phyloP scores from a whole-genome alignment of 345 rosid species.

The Psidium guajava region DNA sequence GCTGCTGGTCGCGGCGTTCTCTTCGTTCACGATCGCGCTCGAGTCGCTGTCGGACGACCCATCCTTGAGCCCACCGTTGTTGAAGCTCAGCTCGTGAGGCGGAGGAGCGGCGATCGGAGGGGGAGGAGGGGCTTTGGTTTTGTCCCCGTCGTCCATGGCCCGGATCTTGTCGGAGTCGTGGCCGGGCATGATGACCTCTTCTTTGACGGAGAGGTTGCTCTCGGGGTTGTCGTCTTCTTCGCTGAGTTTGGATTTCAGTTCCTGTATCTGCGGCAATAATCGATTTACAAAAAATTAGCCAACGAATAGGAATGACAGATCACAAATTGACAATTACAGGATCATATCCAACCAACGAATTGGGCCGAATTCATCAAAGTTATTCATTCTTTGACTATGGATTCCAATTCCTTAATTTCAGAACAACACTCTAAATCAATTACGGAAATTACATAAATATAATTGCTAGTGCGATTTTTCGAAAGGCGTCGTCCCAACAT shows the following conservation, averaged over 20 bases:
- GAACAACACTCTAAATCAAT: background rate
- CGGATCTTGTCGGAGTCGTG: constrained; percentile 12
- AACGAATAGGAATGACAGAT: background rate
- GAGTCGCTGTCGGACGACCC: constrained; percentile 92
- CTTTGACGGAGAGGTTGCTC: constrained; percentile 55
- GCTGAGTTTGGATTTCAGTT: constrained; percentile 58
- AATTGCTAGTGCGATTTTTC: background rate
- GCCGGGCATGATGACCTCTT: constrained; percentile 38
- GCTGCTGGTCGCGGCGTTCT: constrained; percentile 29
- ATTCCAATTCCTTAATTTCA: background rate
- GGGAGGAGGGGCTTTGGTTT: constrained; percentile 6
- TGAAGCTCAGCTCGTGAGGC: background rate
- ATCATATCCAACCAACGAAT: background rate
- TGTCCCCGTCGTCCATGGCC: background rate
- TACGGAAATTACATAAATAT: background rate
- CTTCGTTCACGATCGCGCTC: constrained; percentile 73
- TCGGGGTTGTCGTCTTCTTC: constrained; percentile 43
- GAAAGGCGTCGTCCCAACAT: background rate
- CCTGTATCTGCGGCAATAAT: constrained; percentile 41
- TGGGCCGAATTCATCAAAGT: no score
- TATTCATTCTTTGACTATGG: no score
- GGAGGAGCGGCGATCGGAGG: background rate
- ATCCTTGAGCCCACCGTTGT: constrained; percentile 24
- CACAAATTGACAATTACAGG: background rate
- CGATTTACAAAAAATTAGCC: background rate